Base-by-base conservation (phyloP, 306 rosid genomes). In the Quercus mongolica region DNA sequence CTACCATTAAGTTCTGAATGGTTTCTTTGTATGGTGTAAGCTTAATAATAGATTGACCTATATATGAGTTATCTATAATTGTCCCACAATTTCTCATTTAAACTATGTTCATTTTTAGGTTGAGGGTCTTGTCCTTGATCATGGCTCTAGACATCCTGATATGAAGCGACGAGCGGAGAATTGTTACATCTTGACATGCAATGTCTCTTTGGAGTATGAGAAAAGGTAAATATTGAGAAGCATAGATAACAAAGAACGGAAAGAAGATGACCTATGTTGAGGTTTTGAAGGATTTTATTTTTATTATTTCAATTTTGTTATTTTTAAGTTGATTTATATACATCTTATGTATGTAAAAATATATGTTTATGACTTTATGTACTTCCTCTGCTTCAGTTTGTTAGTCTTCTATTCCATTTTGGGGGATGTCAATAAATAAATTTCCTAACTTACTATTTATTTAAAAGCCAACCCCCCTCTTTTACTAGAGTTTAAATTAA, bases 61-160 rank as follows among this genome's bases (percentile, higher is more conserved):
- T 30, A 57, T 1, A 9, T 54, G 41, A 21, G 52, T 13, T 56
- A 20, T 55, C 38, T 62, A 71, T 62, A 9, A 58, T 59, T 33
- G 1, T 35, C 73, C 55, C 64, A 70, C 30, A 44, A 33, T 64
- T 71, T 64, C 65, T 78, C 10, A 69, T 67, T 52, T 85, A 57
- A 68, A 58, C 38, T 3, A 13, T 71, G 68, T 69, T 77, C 31
- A 41, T 75, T 77, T 75, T 33, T 88, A 95, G 99, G 96, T 95
- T 78, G 96, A 95, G 84, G 99, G 99, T 83, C 97, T 95, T 77
- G 99, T 95, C 80, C 99, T 95, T 74, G 99, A 95, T 87, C 99
- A 95, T 74, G 99, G 99, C 79, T 93, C 99, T 68, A 89, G 99
- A 83, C 99, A 95, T 84, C 99, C 99, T 61, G 99, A 95, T 85